Conservation (phyloP, 176 grass and related monocot genomes). For the Pontederia paniculata region DNA sequence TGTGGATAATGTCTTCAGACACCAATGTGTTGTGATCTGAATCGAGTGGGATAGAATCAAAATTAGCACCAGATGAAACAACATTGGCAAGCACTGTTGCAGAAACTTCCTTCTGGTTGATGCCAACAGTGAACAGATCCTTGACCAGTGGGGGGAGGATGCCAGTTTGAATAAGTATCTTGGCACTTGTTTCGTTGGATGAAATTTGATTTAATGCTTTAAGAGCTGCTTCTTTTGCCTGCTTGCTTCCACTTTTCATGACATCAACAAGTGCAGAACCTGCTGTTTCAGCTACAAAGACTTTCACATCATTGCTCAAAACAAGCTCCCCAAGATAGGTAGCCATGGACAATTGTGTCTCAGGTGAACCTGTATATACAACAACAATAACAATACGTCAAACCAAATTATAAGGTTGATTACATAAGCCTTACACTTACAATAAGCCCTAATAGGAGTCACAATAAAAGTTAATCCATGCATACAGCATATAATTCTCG, state of each 20-base stretch:
- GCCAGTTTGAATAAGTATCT: constrained; percentile 77
- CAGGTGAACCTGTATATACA: constrained; percentile 48
- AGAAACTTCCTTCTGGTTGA: constrained; percentile 78
- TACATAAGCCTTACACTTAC: too few species aligned
- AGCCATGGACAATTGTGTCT: constrained; percentile 75
- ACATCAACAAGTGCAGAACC: constrained; percentile 63
- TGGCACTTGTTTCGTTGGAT: constrained; percentile 78
- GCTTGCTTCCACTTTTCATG: constrained; percentile 74
- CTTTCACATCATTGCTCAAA: constrained; percentile 85
- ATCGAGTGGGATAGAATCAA: constrained; percentile 68
- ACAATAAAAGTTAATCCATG: too few species aligned
- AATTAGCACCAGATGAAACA: constrained; percentile 67
- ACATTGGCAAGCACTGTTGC: constrained; percentile 86
- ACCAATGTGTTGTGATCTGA: constrained; percentile 56
- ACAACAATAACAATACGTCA: neutral
- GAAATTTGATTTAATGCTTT: constrained; percentile 95
- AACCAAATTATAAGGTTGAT: too few species aligned
- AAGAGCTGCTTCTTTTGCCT: constrained; percentile 66
- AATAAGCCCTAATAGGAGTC: too few species aligned
- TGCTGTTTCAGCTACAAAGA: constrained; percentile 71
- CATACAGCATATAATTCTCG: too few species aligned
- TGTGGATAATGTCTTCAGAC: constrained; percentile 94
- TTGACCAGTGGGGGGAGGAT: constrained; percentile 83
- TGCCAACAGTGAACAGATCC: constrained; percentile 83
- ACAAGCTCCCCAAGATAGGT: constrained; percentile 84